Evolutionary conservation across 768 basidiomycete species (phyloP).

Genomic region (Lepiota brunneoincarnata): DNA sequence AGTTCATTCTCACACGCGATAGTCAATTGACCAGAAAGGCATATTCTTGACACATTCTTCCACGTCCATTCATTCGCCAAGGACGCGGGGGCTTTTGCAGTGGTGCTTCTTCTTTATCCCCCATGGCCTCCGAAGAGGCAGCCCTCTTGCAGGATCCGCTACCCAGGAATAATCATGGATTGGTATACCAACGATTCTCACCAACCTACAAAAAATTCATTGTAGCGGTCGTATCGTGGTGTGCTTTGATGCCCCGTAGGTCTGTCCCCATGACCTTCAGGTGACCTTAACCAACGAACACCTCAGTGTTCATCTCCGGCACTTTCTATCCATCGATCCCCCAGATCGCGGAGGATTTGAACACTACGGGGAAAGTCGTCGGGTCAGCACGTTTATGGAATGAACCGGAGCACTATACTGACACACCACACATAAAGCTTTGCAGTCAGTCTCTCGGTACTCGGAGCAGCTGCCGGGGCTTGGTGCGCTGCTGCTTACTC

Average conservation of each 20-base stretch:
- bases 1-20: no score
- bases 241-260: constrained; percentile 16
- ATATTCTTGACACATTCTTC: constrained; percentile 19
- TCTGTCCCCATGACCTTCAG: neutral
- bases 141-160: neutral
- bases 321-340: constrained; percentile 25
- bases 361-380: constrained; percentile 19
- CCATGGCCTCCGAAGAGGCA: constrained; percentile 2
- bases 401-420: neutral
- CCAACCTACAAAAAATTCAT: constrained; percentile 7
- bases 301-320: constrained; percentile 18
- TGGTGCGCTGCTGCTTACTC: constrained; percentile 31
- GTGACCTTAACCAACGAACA: neutral
- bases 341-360: constrained; percentile 21
- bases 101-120: no score
- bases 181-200: constrained; percentile 15
- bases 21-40: no score
- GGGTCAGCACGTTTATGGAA: constrained; percentile 9
- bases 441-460: constrained; percentile 31
- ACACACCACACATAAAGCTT: constrained; percentile 12
- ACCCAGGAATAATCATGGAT: constrained; percentile 1
- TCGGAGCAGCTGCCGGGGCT: constrained; percentile 28
- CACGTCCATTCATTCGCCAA: neutral
- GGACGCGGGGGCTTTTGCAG: no score
- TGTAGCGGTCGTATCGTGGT: constrained; percentile 15